phyloP scores from a whole-genome alignment of 352 stramenopile genomes.

The Pythium pyrilobum region DNA sequence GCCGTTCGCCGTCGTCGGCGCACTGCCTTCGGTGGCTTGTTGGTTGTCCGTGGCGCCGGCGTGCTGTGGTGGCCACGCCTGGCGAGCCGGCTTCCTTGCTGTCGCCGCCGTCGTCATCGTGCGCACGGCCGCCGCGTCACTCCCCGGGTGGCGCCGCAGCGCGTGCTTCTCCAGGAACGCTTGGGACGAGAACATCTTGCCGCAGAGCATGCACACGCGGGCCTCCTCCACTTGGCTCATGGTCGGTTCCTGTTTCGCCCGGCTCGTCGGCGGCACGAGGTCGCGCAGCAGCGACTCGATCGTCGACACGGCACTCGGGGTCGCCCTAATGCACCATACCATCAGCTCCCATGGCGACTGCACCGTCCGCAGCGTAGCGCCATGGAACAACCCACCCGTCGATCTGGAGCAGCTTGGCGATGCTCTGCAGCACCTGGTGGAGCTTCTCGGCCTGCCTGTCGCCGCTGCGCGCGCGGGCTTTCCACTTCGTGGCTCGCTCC shows the following conservation, averaged over 20 bases:
- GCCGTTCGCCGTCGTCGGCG: background rate
- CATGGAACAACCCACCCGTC: constrained; percentile 45
- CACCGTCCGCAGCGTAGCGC: too few relatives aligned
- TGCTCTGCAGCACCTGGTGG: constrained; percentile 70
- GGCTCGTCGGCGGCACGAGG: constrained; percentile 17
- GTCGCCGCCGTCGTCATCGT: too few relatives aligned
- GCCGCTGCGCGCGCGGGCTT: constrained; percentile 31
- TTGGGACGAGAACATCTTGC: constrained; percentile 62
- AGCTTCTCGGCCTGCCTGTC: constrained; percentile 69
- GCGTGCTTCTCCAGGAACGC: constrained; percentile 63
- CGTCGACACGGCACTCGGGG: constrained; percentile 42
- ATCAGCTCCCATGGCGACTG: background rate
- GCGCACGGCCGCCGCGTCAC: constrained; percentile 2
- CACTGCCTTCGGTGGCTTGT: constrained; percentile 1
- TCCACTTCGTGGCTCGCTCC: constrained; percentile 45
- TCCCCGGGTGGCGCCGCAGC: constrained; percentile 37
- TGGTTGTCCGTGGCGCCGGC: background rate
- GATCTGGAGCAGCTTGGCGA: constrained; percentile 66
- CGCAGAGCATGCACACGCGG: constrained; percentile 50
- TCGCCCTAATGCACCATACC: constrained; percentile 27
- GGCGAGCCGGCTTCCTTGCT: background rate
- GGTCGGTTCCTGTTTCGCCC: background rate
- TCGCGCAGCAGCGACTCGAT: constrained; percentile 54
- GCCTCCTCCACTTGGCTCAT: constrained; percentile 29
- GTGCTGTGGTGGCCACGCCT: background rate